phyloP scores from a whole-genome alignment of 495 filamentous ascomycete genomes.

The Trypethelium eluteriae region DNA sequence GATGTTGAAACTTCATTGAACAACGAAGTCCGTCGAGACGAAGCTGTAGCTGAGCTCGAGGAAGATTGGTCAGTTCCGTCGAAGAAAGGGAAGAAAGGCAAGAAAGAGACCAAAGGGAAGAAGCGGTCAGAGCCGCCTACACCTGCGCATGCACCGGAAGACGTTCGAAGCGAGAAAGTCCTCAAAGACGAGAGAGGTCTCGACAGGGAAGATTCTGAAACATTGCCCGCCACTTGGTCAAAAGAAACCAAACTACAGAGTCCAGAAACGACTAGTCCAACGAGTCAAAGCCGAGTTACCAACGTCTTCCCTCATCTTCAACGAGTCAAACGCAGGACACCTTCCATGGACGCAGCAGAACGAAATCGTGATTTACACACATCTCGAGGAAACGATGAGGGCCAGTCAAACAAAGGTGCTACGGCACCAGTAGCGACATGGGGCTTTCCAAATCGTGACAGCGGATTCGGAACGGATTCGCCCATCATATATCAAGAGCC shows the following conservation, averaged over 20 bases:
- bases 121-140: conserved; percentile 7
- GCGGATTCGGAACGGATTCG: conserved; percentile 47
- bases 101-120: conserved; percentile 18
- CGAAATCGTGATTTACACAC: neutral
- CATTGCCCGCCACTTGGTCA: neutral
- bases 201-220: neutral
- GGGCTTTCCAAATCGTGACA: conserved; percentile 41
- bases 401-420: conserved; percentile 9
- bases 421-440: conserved; percentile 25
- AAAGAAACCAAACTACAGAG: conserved; percentile 14
- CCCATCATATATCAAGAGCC: conserved; percentile 28
- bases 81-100: conserved; percentile 25
- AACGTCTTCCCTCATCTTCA: conserved; percentile 22
- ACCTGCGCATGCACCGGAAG: conserved; percentile 11
- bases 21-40: neutral
- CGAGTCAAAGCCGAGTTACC: neutral
- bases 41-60: neutral
- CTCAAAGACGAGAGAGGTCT: conserved; percentile 8
- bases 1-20: neutral
- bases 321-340: conserved; percentile 28
- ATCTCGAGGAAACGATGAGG: neutral
- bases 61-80: neutral
- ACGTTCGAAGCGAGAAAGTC: neutral
- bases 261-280: conserved; percentile 10
- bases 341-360: conserved; percentile 16